These are phyloP conservation scores for Pyricularia pennisetigena DNA, from an alignment of 2,329 filamentous ascomycete species.

Conservation along the genomic window DNA sequence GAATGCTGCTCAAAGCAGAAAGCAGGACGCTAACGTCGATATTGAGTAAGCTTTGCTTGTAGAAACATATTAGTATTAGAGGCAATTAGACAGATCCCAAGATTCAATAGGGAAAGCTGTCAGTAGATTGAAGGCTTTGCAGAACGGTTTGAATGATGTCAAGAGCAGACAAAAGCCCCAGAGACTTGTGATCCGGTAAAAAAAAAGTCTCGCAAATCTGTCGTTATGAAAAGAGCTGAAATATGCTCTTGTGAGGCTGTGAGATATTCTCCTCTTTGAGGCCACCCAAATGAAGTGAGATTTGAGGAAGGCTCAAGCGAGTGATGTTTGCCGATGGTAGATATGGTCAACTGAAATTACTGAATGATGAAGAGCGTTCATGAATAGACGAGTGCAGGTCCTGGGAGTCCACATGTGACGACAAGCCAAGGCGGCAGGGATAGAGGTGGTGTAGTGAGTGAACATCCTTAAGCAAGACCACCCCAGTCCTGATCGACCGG, in stretches of 20 bases:
- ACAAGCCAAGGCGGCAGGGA: neutral
- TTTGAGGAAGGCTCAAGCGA: neutral
- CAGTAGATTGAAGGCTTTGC: neutral
- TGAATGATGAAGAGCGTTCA: too few relatives aligned
- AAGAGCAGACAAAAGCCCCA: neutral
- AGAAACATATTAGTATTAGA: neutral
- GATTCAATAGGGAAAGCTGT: neutral
- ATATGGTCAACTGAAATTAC: too few relatives aligned
- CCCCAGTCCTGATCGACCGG: neutral
- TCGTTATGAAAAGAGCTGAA: neutral
- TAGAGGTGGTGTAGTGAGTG: neutral
- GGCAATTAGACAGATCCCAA: neutral
- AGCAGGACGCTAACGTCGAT: neutral
- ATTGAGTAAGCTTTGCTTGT: neutral
- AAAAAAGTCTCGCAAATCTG: too few relatives aligned
- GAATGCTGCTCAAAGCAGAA: neutral
- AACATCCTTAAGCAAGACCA: neutral
- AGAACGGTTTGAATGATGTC: neutral
- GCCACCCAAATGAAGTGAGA: neutral
- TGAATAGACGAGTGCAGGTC: neutral
- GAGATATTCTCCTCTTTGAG: too few relatives aligned
- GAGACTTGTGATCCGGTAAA: too few relatives aligned
- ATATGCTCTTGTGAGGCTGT: neutral
- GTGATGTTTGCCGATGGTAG: too few relatives aligned
- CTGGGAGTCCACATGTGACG: neutral